Conservation (phyloP, 2,329 filamentous ascomycete genomes). For the Penicillium sp. region DNA sequence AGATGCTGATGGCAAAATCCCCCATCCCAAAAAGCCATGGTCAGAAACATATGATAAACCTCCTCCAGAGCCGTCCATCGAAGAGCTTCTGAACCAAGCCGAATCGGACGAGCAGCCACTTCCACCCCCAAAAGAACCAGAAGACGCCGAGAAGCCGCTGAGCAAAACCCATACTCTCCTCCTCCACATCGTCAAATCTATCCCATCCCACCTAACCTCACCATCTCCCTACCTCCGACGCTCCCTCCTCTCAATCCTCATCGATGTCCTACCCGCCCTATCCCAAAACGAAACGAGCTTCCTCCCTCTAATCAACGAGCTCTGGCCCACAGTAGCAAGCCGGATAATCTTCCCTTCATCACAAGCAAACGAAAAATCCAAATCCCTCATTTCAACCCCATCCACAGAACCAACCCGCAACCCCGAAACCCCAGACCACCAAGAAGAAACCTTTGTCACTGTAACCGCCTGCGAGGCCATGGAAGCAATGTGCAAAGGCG, state of each 20-base stretch:
- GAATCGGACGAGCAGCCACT: constrained; percentile 37
- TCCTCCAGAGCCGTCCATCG: constrained; percentile 27
- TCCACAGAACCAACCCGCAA: constrained; percentile 56
- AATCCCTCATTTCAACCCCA: constrained; percentile 22
- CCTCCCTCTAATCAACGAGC: constrained; percentile 80
- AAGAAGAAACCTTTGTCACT: constrained; percentile 54
- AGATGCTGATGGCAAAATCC: constrained; percentile 24
- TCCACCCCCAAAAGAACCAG: constrained; percentile 47
- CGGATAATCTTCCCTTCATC: constrained; percentile 40
- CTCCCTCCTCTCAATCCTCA: constrained; percentile 74
- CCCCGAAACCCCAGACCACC: constrained; percentile 26
- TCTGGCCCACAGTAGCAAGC: constrained; percentile 75
- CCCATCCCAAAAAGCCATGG: constrained; percentile 39
- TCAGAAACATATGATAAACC: constrained; percentile 29
- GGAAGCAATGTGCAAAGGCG: constrained; percentile 64
- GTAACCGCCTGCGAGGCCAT: constrained; percentile 71
- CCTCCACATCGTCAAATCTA: constrained; percentile 75
- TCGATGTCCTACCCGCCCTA: constrained; percentile 70
- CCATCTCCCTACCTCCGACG: constrained; percentile 75
- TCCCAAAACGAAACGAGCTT: constrained; percentile 77
- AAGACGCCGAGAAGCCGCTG: constrained; percentile 59
- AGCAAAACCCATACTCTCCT: constrained; percentile 80
- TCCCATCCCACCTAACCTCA: constrained; percentile 87
- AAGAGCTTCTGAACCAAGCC: constrained; percentile 37
- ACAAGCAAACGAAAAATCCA: constrained; percentile 57